Evolutionary conservation across 192 early-diverging fungal genomes (phyloP), one percentile per base, ranked within the genome.

Genomic region (Umbelopsis ramanniana): DNA sequence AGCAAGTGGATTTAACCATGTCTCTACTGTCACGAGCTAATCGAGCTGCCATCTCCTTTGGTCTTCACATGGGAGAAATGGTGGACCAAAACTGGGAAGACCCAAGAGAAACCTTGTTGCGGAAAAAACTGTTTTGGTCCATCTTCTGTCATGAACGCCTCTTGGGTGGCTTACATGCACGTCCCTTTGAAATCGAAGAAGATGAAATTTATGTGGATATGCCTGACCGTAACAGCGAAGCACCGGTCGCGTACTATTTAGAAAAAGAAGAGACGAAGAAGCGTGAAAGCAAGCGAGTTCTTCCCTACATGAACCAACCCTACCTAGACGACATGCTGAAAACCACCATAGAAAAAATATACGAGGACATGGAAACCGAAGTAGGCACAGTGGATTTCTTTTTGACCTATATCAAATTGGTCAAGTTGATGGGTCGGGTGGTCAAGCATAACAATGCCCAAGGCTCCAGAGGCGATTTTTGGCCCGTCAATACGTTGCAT

Each of bases 361-460:
- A 63, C 14, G 29, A 37, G 33, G 57, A 63, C 33, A 63, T 63
- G 57, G 57, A 63, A 11, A 17, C 26, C 15, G 57, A 63, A 63
- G 33, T 37, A 26, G 57, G 24, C 11, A 29, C 57, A 15, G 17
- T 63, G 17, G 57, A 63, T 5, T 63, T 63, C 35, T 63, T 63
- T 26, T 37, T 63, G 29, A 29, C n/a, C 19, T 63, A 63, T 63
- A 8, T 63, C 10, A 63, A 63, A 29, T 15, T 63, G 26, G 57
- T 63, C 26, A 63, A 63, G 57, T 63, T 63, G 33, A 63, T 63
- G 57, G 57, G 57, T 37, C 26, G 57, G 37, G 57, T 63, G 29
- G 26, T 63, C 26, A 63, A 63, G 33, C 57, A 63, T 37, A 11
- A 63, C 7, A 63, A 14, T 35, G 11, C 57, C 0, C 26, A 50